These are phyloP conservation scores for Aspergillus quadricinctus DNA, from an alignment of 2,329 filamentous ascomycete genomes.

Conservation along the genomic window DNA sequence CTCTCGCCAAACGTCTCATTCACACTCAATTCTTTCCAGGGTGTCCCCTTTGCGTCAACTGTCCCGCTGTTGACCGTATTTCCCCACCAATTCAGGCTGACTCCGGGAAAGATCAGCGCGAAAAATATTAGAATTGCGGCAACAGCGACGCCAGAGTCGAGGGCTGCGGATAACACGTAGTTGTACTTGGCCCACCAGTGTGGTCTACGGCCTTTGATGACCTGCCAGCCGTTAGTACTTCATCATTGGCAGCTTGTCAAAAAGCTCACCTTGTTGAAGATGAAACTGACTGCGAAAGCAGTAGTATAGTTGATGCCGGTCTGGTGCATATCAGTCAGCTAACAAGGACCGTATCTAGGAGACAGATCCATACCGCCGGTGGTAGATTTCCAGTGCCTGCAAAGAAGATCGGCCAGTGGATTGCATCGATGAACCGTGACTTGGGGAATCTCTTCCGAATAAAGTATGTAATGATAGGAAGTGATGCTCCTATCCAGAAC, in stretches of 20 bases:
- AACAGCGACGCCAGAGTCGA: constrained; percentile 32
- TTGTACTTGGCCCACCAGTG: constrained; percentile 24
- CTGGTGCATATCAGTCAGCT: constrained; percentile 1
- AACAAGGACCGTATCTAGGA: not conserved
- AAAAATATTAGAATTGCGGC: constrained; percentile 37
- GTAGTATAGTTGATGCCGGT: constrained; percentile 23
- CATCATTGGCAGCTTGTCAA: not conserved
- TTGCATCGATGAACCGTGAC: constrained; percentile 27
- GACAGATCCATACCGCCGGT: constrained; percentile 13
- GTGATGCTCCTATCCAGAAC: constrained; percentile 46
- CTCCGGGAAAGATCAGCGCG: constrained; percentile 30
- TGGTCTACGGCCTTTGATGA: constrained; percentile 13
- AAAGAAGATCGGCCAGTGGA: constrained; percentile 25
- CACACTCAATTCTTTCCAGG: constrained; percentile 12
- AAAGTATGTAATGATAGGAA: constrained; percentile 45
- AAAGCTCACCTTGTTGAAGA: constrained; percentile 30
- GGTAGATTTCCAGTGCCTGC: constrained; percentile 22
- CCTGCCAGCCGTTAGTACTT: not conserved
- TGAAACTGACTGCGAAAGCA: constrained; percentile 23
- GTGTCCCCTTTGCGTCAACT: constrained; percentile 31
- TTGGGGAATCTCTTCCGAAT: constrained; percentile 57
- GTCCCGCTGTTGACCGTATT: constrained; percentile 29
- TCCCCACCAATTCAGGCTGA: constrained; percentile 30
- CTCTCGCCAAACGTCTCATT: constrained; percentile 14
- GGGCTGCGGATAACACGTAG: constrained; percentile 34